Percentiles rank a stretch among this genome's conserved stretches.
phyloP scores from a whole-genome alignment of 208 protist species.

The Trypanosoma melophagium region DNA sequence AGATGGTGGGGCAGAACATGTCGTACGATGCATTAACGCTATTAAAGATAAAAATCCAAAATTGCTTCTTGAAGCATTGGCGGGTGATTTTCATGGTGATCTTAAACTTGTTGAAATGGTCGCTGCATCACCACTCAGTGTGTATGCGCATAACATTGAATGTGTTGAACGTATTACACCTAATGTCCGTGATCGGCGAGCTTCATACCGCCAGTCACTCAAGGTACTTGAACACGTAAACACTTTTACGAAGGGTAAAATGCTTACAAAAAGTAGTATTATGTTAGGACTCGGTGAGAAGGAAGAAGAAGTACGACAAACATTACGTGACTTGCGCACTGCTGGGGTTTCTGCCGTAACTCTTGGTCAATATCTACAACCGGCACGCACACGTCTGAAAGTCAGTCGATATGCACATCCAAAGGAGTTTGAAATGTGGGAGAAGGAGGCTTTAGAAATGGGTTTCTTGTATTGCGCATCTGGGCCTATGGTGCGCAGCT shows the following conservation, averaged over 20 bases:
- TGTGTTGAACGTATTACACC: constrained; percentile 93
- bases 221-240: constrained; percentile 91
- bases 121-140: constrained; percentile 92
- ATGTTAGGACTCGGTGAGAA: constrained; percentile 98
- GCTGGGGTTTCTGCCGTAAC: constrained; percentile 94
- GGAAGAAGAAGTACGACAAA: constrained; percentile 95
- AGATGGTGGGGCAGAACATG: constrained; percentile 93
- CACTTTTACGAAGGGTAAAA: constrained; percentile 62
- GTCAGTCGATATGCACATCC: constrained; percentile 95
- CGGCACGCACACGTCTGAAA: constrained; percentile 95
- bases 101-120: constrained; percentile 81
- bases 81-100: constrained; percentile 96
- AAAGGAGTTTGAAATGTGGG: constrained; percentile 96
- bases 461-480: constrained; percentile 98
- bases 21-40: constrained; percentile 84
- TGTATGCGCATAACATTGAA: constrained; percentile 99
- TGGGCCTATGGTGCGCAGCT: constrained; percentile 94
- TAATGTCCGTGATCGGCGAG: constrained; percentile 94
- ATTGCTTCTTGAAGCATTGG: constrained; percentile 95
- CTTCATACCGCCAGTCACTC: constrained; percentile 95
- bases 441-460: constrained; percentile 90
- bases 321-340: constrained; percentile 91
- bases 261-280: constrained; percentile 98
- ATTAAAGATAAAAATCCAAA: constrained; percentile 84
- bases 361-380: constrained; percentile 97